Percentiles rank a stretch among this genome's conserved stretches.
phyloP scores from a whole-genome alignment of 2,329 filamentous ascomycete genomes.

The Proliferodiscus dingleyae region DNA sequence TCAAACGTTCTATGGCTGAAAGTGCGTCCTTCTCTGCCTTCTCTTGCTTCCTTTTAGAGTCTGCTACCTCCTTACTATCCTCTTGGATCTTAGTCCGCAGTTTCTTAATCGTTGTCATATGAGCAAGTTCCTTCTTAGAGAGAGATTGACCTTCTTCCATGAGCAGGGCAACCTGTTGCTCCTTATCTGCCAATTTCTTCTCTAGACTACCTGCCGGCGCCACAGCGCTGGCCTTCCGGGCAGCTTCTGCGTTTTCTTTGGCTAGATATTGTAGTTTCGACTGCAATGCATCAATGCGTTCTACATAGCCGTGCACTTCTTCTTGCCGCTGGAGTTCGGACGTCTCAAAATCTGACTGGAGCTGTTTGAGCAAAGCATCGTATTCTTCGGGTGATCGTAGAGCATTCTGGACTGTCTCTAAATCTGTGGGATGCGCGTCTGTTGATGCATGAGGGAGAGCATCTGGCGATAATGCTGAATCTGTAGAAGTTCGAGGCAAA shows the following conservation, averaged over 20 bases:
- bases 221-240: conserved; percentile 61
- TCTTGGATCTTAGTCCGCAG: conserved; percentile 62
- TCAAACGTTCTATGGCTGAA: conserved; percentile 42
- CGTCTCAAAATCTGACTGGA: conserved; percentile 29
- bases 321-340: conserved; percentile 57
- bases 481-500: conserved; percentile 22
- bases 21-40: conserved; percentile 49
- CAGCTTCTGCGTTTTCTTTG: conserved; percentile 70
- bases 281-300: conserved; percentile 87
- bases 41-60: conserved; percentile 55
- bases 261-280: conserved; percentile 86
- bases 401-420: not conserved
- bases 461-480: conserved; percentile 18
- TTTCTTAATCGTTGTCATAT: conserved; percentile 78
- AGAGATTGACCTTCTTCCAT: conserved; percentile 91
- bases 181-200: conserved; percentile 80
- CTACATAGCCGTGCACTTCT: conserved; percentile 77
- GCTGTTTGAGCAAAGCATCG: conserved; percentile 35
- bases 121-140: conserved; percentile 79
- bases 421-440: conserved; percentile 24
- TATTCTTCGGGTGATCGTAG: conserved; percentile 33
- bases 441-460: conserved; percentile 25
- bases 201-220: conserved; percentile 63
- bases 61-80: conserved; percentile 59
- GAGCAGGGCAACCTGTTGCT: conserved; percentile 81